Evolutionary conservation across 305 asterid genomes (phyloP).

Genomic region (Fraxinus ornus): DNA sequence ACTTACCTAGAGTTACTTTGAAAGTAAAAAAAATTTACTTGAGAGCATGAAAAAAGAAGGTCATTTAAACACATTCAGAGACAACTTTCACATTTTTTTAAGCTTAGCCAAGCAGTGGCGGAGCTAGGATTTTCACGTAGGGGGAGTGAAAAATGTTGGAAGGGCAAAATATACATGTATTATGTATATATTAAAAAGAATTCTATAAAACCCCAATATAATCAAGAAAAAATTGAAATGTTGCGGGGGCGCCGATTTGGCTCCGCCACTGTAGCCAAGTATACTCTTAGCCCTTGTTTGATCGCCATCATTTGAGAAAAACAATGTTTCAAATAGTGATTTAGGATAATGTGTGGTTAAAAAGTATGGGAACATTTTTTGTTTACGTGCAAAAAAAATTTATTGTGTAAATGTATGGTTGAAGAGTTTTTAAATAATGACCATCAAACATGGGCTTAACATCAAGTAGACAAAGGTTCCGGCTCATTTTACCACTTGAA

Average conservation of each 20-base stretch:
- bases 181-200: background rate
- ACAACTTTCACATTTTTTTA: background rate
- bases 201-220: background rate
- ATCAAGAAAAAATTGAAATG: background rate
- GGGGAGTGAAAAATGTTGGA: background rate
- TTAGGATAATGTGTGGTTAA: no score
- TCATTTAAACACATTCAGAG: background rate
- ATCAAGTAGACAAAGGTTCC: background rate
- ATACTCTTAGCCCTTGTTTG: background rate
- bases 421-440: no score
- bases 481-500: background rate
- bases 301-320: no score
- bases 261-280: background rate
- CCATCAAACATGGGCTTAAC: background rate
- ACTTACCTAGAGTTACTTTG: background rate
- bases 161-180: background rate
- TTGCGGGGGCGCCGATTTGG: background rate
- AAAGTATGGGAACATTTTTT: no score
- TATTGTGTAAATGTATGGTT: no score
- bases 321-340: no score
- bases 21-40: background rate
- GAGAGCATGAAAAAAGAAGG: background rate
- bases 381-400: no score
- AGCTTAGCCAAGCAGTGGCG: background rate
- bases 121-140: background rate